Evolutionary conservation across 805 yeast genomes (phyloP), one percentile per base, ranked within the genome.

Genomic region (Yamadazyma sp.): DNA sequence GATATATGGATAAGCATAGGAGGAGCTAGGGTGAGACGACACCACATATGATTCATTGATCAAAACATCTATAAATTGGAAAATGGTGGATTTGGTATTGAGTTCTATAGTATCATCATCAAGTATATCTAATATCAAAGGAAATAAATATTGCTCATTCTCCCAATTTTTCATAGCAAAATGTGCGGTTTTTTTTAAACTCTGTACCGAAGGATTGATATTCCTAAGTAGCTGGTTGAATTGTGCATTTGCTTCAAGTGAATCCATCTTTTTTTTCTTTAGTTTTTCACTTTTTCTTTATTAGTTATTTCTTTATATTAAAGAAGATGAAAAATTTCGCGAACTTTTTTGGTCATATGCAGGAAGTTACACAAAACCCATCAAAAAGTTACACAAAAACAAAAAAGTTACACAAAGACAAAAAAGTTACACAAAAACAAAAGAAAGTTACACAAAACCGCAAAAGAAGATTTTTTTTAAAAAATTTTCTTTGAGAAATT

Each of bases 171-270:
- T 69, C 42, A 80, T 55, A 2, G 85, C 75, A 53, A 76, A 80
- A 40, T 67, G 69, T 2, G 80, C 74, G 7, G 79, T 72, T 33
- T 71, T 71, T 7, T 62, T 56, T 21, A 77, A 62, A n/a, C 66
- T 63, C 46, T 61, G 73, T 32, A 66, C 60, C 1, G 87, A 73
- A 0, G 95, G 89, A 27, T 78, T 80, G 27, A 91, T 62, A 5
- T 69, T 56, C 45, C 79, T 72, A 36, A 89, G 66, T 28, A 79
- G 74, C 47, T 80, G 85, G 5, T 78, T 70, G 49, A 89, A 82
- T 56, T 82, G 83, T 30, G 86, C 62, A 39, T 91, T 73, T 4
- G 89, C 88, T 51, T 86, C 96, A 56, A 91, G 86, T 1, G 96
- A 80, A 54, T 89, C 96, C 95, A 89, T 86, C 11, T 30, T 36